These are phyloP conservation scores for Phytophthora citricola DNA, from an alignment of 352 stramenopile species.

Conservation along the genomic window DNA sequence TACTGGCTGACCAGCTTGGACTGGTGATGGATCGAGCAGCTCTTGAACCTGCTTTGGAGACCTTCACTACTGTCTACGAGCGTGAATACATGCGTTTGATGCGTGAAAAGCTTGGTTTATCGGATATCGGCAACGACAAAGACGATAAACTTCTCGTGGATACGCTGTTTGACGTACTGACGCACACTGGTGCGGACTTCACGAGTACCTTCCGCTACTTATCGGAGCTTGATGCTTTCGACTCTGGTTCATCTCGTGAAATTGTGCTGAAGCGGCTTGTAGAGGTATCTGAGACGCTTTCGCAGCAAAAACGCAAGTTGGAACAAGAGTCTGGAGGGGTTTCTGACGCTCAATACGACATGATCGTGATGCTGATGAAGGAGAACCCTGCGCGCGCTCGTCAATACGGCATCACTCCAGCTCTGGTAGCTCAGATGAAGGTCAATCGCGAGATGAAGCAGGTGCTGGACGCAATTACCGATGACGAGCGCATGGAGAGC, in stretches of 20 bases:
- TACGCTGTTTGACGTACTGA: conserved; percentile 61
- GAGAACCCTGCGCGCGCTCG: conserved; percentile 67
- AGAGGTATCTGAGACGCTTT: conserved; percentile 70
- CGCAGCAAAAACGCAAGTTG: conserved; percentile 67
- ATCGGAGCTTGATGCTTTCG: conserved; percentile 49
- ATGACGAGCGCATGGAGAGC: conserved; percentile 52
- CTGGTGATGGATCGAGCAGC: conserved; percentile 44
- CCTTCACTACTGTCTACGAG: conserved; percentile 59
- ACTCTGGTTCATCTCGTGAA: conserved; percentile 21
- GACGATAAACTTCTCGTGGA: conserved; percentile 61
- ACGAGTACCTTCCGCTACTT: conserved; percentile 78
- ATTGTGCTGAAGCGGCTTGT: conserved; percentile 56
- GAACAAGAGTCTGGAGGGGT: conserved; percentile 48
- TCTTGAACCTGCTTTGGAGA: conserved; percentile 36
- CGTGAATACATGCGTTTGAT: conserved; percentile 67
- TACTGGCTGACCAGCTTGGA: conserved; percentile 72
- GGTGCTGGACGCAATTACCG: conserved; percentile 50
- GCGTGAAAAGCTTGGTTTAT: conserved; percentile 73
- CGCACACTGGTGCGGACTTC: conserved; percentile 77
- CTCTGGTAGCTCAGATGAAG: conserved; percentile 61
- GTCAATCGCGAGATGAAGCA: conserved; percentile 51
- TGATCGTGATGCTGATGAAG: conserved; percentile 64
- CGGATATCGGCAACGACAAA: conserved; percentile 30
- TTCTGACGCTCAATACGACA: conserved; percentile 78
- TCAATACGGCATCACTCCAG: conserved; percentile 80